Base-by-base conservation (phyloP, 1,139 yeast species). In the Geotrichum histeridarum region DNA sequence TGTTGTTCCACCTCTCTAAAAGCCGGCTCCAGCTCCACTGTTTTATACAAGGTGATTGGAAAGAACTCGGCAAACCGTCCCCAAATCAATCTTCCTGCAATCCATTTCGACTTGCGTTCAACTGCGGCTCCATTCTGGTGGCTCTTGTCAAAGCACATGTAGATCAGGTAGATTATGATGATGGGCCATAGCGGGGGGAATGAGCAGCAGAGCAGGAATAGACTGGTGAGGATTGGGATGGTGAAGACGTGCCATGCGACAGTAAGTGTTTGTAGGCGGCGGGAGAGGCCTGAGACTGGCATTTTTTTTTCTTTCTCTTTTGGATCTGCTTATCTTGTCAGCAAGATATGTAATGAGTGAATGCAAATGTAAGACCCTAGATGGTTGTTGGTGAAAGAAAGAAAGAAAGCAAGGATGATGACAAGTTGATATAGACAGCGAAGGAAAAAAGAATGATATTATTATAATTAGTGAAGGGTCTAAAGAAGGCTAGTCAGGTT, bases 231-330 rank as follows among this genome's bases (percentile, higher is more conserved):
- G 1, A 78, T 66, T 0, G 93, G 89, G 46, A 90, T 83, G 4
- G 88, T 77, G 30, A 87, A 75, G 3, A 86, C 81, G 68, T 90
- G 96, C 82, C 88, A 81, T 4, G 87, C 76, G 22, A 91, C 81
- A 0, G 83, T 83, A 5, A 84, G 64, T 0, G 93, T 88, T 30
- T 37, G 44, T 4, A 37, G 37, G 11, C 18, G 27, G 27, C 36
- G n/a, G 36, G 27, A 31, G 14, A 42, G 8, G 15, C 15, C 7
- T 22, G 50, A 45, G 5, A 51, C 42, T 14, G 50, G 37, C 50
- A 51, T 42, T 11, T 22, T 22, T 22, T 5, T 11, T 22, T 22
- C 5, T 5, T 22, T 22, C 27, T 22, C 27, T 22, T 22, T 22
- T 22, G 27, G 3, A 3, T 22, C 27, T 22, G 5, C 5, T 5